Base-by-base conservation (phyloP, 2,329 filamentous ascomycete species). In the Albophoma yamanashiensis region DNA sequence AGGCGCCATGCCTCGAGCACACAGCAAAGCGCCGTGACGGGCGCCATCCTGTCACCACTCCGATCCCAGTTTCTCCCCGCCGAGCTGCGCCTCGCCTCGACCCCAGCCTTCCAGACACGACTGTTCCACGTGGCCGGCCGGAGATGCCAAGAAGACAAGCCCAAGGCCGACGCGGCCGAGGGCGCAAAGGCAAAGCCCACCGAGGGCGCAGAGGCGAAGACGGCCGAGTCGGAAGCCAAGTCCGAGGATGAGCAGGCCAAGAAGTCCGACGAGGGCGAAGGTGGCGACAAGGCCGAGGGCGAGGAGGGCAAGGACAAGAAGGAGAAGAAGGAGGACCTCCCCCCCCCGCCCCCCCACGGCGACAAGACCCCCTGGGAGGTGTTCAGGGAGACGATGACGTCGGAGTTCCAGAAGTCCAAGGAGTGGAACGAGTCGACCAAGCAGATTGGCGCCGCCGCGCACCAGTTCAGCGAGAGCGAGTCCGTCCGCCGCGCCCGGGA, bases 371-470 rank as follows among this genome's bases (percentile, higher is more conserved):
- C 94, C 59, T 97, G 94, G 92, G 91, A 97, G 73, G 94, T 99
- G 39, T 99, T 99, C 78, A 91, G 91, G 70, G 94, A 99, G 71
- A 99, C 94, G n/a, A 85, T 99, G 76, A 86, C 91, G 73, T 83
- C 82, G 60, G 94, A 99, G 76, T 96, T 99, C 77, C 92, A 97
- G 75, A 89, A 91, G 58, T 97, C 92, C 20, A 96, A 97, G 72
- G 94, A 99, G 74, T 99, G 94, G 94, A 96, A 99, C 70, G 94
- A 99, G 71, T 96, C 91, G 52, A 99, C 93, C 50, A 97, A 99
- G 78, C 91, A 94, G 65, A 83, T 99, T 50, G 89, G 91, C 22
- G 91, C 90, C 56, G 90, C 89, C 7, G 91, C 93, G 22, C 89
- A 96, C 70, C 87, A 97, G 69, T 94, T 99, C 71, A 88, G 88